A percentile compares a stretch with the other conserved stretches of the same genome.
Evolutionary conservation across 192 early-diverging fungal genomes (phyloP).

Genomic region (Neocallimastix lanati): DNA sequence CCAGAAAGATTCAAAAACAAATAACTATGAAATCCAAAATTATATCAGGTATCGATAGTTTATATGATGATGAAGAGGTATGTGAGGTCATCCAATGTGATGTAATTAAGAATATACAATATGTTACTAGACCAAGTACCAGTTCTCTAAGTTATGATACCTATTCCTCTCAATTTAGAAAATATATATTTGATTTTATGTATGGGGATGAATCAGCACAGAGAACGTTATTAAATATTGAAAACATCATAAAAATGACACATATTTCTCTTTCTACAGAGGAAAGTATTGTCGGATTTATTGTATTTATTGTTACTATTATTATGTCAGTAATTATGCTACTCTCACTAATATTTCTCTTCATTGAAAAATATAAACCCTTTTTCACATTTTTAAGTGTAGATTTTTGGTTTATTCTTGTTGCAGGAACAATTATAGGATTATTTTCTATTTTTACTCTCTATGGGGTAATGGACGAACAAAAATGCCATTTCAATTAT

Average conservation of each 20-base stretch:
- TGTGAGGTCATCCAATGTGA: not conserved
- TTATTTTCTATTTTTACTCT: not conserved
- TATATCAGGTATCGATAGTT: not conserved
- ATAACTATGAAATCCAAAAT: not conserved
- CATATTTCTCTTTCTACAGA: not conserved
- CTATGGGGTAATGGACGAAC: not conserved
- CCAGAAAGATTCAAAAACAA: not conserved
- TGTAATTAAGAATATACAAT: not conserved
- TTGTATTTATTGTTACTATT: not conserved
- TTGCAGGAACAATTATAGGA: not conserved
- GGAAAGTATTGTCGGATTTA: not conserved
- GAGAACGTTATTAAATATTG: not conserved
- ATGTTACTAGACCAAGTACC: accelerated
- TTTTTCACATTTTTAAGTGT: not conserved
- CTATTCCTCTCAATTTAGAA: not conserved
- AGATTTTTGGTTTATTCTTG: not conserved
- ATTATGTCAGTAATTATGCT: not conserved
- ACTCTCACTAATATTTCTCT: not conserved
- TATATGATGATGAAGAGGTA: not conserved
- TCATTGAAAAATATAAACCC: not conserved
- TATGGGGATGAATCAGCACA: not conserved
- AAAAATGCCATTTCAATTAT: not conserved
- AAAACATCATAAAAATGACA: not conserved
- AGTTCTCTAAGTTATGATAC: not conserved
- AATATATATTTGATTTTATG: not conserved